These are phyloP conservation scores for Stylonectria norvegica DNA, from an alignment of 2,329 filamentous ascomycete genomes.

Conservation along the genomic window DNA sequence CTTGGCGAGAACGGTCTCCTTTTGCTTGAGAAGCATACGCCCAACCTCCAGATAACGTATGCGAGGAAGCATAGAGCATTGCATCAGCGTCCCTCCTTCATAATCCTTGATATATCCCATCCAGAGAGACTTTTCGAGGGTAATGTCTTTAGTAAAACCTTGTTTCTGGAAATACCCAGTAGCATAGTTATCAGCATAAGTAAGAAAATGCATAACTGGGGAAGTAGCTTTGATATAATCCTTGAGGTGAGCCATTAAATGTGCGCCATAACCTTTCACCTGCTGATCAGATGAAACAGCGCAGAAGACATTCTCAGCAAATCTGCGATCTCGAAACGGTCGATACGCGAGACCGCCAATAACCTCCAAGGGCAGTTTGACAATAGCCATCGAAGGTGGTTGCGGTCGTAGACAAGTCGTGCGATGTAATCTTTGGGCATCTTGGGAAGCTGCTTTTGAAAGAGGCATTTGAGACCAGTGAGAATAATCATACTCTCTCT, in stretches of 20 bases:
- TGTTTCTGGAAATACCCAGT: slow-evolving; percentile 99
- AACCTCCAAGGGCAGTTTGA: slow-evolving; percentile 94
- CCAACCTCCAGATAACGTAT: slow-evolving; percentile 91
- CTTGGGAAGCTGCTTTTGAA: slow-evolving; percentile 96
- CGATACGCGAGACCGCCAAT: slow-evolving; percentile 95
- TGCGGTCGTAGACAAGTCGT: slow-evolving; percentile 92
- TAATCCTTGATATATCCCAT: slow-evolving; percentile 99
- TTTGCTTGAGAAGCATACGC: slow-evolving; percentile 95
- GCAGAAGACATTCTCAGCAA: slow-evolving; percentile 98
- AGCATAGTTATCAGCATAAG: slow-evolving; percentile 97
- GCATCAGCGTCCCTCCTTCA: slow-evolving; percentile 98
- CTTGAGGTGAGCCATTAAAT: slow-evolving; percentile 97
- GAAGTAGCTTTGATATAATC: slow-evolving; percentile 97
- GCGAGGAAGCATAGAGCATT: slow-evolving; percentile 93
- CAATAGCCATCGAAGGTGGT: slow-evolving; percentile 95
- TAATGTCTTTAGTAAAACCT: slow-evolving; percentile 98
- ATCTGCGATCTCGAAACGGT: slow-evolving; percentile 85
- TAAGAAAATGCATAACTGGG: slow-evolving; percentile 97
- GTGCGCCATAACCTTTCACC: slow-evolving; percentile 96
- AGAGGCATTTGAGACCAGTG: slow-evolving; percentile 94
- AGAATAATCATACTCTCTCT: slow-evolving; percentile 89
- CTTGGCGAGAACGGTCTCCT: slow-evolving; percentile 91
- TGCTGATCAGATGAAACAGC: slow-evolving; percentile 97
- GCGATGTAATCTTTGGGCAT: slow-evolving; percentile 99
- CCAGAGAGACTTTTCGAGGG: slow-evolving; percentile 83